These are phyloP conservation scores for Aspergillus affinis DNA, from an alignment of 495 filamentous ascomycete species.

Conservation along the genomic window DNA sequence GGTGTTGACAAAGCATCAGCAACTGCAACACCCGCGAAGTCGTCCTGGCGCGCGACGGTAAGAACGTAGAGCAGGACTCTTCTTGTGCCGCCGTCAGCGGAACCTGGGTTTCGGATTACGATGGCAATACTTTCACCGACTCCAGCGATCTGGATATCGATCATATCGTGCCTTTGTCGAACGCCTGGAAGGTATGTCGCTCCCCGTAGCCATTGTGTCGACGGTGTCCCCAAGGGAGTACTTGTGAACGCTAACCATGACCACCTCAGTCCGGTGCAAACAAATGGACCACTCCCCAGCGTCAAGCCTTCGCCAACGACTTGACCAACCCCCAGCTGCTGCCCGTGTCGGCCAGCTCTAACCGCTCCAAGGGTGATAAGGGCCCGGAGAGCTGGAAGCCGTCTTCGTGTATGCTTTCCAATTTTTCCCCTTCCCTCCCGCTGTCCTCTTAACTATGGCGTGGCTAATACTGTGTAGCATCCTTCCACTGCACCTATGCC, in stretches of 20 bases:
- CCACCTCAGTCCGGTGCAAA: conserved; percentile 41
- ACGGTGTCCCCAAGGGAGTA: background rate
- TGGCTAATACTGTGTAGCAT: conserved; percentile 26
- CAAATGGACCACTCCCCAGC: conserved; percentile 58
- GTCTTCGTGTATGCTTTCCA: conserved; percentile 46
- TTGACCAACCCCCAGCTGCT: conserved; percentile 66
- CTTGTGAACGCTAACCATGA: background rate
- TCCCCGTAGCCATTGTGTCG: background rate
- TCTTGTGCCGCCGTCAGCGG: conserved; percentile 60
- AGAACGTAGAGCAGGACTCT: conserved; percentile 45
- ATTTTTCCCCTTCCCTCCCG: background rate
- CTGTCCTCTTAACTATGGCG: background rate
- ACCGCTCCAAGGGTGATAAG: conserved; percentile 65
- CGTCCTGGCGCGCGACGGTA: conserved; percentile 69
- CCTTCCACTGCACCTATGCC: conserved; percentile 75
- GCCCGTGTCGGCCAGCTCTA: conserved; percentile 74
- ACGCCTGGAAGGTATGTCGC: conserved; percentile 64
- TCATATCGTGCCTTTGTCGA: conserved; percentile 71
- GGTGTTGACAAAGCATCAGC: conserved; percentile 30
- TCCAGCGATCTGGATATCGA: conserved; percentile 72
- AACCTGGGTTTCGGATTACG: conserved; percentile 64
- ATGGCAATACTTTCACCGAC: conserved; percentile 66
- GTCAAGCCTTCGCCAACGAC: conserved; percentile 71
- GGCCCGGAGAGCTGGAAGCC: conserved; percentile 76
- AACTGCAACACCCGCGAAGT: conserved; percentile 64